These are phyloP conservation scores for Chaetomium sp. DNA, from an alignment of 2,329 filamentous ascomycete genomes.

Conservation along the genomic window DNA sequence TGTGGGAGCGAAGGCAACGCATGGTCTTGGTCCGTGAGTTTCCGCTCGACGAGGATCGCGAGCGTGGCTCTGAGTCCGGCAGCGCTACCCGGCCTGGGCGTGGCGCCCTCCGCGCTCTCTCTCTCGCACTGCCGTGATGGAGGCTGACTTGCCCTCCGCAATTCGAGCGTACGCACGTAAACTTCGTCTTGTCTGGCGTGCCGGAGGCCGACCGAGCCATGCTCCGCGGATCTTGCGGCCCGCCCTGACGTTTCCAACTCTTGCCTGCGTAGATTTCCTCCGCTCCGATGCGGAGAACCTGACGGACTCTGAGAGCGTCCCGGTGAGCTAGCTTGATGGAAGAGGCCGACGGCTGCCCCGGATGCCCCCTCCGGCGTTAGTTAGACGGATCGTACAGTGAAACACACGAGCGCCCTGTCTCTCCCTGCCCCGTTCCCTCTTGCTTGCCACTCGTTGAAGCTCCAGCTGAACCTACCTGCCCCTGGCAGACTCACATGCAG, in stretches of 20 bases:
- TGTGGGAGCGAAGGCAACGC: not conserved
- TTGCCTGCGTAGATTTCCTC: not conserved
- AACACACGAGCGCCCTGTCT: not conserved
- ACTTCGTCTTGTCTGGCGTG: not conserved
- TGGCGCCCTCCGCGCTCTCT: not conserved
- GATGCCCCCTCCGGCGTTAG: not conserved
- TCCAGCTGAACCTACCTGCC: not conserved
- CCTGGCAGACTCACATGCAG: not conserved
- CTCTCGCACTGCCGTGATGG: not conserved
- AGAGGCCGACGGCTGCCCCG: not conserved
- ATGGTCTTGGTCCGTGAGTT: conserved; percentile 2
- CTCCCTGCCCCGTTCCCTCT: not conserved
- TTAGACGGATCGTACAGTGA: not conserved
- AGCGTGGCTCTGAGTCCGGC: conserved; percentile 11
- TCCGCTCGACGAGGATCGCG: conserved; percentile 5
- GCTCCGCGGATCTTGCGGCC: not conserved
- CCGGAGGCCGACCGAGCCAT: not conserved
- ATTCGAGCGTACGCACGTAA: not conserved
- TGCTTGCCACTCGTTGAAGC: not conserved
- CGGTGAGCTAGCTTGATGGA: not conserved
- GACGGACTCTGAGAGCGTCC: not conserved
- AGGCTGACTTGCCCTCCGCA: not conserved
- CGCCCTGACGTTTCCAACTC: not conserved
- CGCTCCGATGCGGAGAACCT: not conserved
- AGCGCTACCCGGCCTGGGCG: conserved; percentile 1